These are phyloP conservation scores for Suillus subluteus DNA, from an alignment of 768 basidiomycete genomes.

Conservation along the genomic window DNA sequence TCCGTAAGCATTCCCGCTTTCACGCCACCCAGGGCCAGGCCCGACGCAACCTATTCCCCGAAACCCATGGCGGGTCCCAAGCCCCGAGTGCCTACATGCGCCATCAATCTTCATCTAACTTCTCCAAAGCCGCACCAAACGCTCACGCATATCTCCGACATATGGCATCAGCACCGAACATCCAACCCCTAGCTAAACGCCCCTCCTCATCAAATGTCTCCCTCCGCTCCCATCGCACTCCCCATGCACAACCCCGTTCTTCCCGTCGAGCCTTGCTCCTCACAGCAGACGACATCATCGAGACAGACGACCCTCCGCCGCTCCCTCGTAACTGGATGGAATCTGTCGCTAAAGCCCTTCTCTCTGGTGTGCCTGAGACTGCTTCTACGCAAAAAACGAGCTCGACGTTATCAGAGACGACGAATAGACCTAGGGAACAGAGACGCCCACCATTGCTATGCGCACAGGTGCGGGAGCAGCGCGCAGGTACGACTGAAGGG, in stretches of 20 bases:
- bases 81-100: slow-evolving; percentile 14
- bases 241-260: slow-evolving; percentile 28
- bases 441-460: slow-evolving; percentile 37
- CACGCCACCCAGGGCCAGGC: slow-evolving; percentile 4
- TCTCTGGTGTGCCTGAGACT: slow-evolving; percentile 44
- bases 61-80: not conserved
- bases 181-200: slow-evolving; percentile 39
- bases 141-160: slow-evolving; percentile 75
- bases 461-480: slow-evolving; percentile 37
- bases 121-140: slow-evolving; percentile 39
- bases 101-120: slow-evolving; percentile 30
- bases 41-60: not conserved
- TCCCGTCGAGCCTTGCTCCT: slow-evolving; percentile 32
- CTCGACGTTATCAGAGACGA: slow-evolving; percentile 27
- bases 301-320: slow-evolving; percentile 44
- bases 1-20: slow-evolving; percentile 17
- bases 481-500: slow-evolving; percentile 30
- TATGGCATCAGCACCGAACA: slow-evolving; percentile 65
- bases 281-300: slow-evolving; percentile 36
- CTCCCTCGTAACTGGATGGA: slow-evolving; percentile 74
- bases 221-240: slow-evolving; percentile 40
- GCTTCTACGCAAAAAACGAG: slow-evolving; percentile 29
- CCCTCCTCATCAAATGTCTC: slow-evolving; percentile 36
- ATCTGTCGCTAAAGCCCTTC: slow-evolving; percentile 65
- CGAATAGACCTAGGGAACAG: slow-evolving; percentile 27